Percentiles rank a stretch among this genome's conserved stretches.
phyloP scores from a whole-genome alignment of 192 early-diverging fungal species.

The Backusella liffmaniae region DNA sequence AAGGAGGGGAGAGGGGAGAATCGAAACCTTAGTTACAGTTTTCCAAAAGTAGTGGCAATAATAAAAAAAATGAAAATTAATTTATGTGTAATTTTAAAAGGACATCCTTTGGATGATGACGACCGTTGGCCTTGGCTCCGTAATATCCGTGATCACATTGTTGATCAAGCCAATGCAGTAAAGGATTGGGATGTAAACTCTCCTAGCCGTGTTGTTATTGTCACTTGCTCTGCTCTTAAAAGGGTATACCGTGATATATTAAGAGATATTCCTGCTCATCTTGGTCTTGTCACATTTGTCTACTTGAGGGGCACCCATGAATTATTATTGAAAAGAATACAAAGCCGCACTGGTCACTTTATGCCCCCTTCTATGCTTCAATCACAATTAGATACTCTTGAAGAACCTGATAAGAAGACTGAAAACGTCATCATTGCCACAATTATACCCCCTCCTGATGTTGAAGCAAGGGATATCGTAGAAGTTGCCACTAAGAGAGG shows the following conservation, averaged over 20 bases:
- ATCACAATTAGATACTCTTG: slow-evolving; percentile 63
- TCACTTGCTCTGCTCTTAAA: slow-evolving; percentile 65
- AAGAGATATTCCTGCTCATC: slow-evolving; percentile 23
- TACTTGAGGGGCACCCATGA: slow-evolving; percentile 54
- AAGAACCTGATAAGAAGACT: slow-evolving; percentile 38
- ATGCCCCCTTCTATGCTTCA: slow-evolving; percentile 50
- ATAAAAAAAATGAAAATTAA: not conserved
- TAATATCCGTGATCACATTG: slow-evolving; percentile 42
- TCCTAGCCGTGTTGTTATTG: slow-evolving; percentile 42
- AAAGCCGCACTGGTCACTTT: slow-evolving; percentile 51
- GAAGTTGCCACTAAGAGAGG: not conserved
- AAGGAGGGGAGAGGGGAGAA: not conserved
- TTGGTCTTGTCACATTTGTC: slow-evolving; percentile 47
- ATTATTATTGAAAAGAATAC: slow-evolving; percentile 44
- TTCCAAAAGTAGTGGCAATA: not conserved
- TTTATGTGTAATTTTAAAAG: not conserved
- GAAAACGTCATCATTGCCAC: slow-evolving; percentile 32
- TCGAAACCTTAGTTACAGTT: not conserved
- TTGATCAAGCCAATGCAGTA: slow-evolving; percentile 24
- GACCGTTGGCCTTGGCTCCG: slow-evolving; percentile 66
- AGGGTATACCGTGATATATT: slow-evolving; percentile 61
- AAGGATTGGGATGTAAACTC: slow-evolving; percentile 2
- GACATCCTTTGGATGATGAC: slow-evolving; percentile 53
- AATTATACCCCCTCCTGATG: slow-evolving; percentile 11
- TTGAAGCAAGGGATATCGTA: not conserved